Evolutionary conservation across 2,329 filamentous ascomycete genomes (phyloP).

Genomic region (Neodidymelliopsis sp.): DNA sequence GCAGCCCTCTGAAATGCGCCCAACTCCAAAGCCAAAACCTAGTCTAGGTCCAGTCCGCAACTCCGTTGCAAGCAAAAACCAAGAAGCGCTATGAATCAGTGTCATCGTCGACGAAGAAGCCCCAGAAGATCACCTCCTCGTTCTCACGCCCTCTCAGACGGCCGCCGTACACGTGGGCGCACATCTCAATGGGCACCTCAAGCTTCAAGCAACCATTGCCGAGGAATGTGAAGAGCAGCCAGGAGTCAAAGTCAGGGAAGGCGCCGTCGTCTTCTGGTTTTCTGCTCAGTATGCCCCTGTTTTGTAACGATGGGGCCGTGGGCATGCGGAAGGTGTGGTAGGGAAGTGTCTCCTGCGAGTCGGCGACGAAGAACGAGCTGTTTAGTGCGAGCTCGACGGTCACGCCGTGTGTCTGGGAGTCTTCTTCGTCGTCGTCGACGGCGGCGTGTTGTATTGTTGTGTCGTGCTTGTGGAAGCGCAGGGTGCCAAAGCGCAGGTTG

Average conservation of each 20-base stretch:
- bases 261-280: slow-evolving; percentile 39
- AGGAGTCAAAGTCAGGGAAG: slow-evolving; percentile 46
- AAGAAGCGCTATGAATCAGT: slow-evolving; percentile 26
- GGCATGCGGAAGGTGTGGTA: slow-evolving; percentile 46
- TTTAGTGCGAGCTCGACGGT: slow-evolving; percentile 45
- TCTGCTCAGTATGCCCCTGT: slow-evolving; percentile 44
- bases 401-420: slow-evolving; percentile 19
- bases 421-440: neutral
- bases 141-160: slow-evolving; percentile 41
- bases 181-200: slow-evolving; percentile 48
- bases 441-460: neutral
- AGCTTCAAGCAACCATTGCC: slow-evolving; percentile 46
- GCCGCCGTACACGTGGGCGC: slow-evolving; percentile 45
- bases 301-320: slow-evolving; percentile 40
- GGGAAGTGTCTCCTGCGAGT: slow-evolving; percentile 46
- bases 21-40: slow-evolving; percentile 42
- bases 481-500: slow-evolving; percentile 45
- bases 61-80: slow-evolving; percentile 30
- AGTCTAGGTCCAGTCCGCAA: slow-evolving; percentile 34
- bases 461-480: slow-evolving; percentile 41
- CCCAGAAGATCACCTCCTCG: slow-evolving; percentile 47
- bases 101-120: slow-evolving; percentile 45
- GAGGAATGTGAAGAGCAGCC: slow-evolving; percentile 49
- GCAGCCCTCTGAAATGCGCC: slow-evolving; percentile 33
- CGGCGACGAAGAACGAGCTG: slow-evolving; percentile 44